Base-by-base conservation (phyloP, 1,139 yeast genomes). In the Debaryomycetaceae sp. region DNA sequence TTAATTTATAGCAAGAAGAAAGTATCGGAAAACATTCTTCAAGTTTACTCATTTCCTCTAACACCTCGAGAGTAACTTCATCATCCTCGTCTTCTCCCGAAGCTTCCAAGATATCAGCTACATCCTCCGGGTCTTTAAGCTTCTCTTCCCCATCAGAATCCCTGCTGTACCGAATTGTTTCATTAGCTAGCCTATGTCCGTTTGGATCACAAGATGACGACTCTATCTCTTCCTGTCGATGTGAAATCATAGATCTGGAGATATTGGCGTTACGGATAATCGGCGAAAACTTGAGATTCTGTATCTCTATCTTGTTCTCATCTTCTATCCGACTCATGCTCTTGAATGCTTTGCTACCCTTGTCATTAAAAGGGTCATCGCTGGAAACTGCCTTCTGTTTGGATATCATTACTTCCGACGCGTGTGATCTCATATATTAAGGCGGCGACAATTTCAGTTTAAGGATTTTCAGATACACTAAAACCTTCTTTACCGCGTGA, bases 11-110 rank as follows among this genome's bases (percentile, higher is more conserved):
- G 37, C 79, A 75, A 22, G 69, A 65, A 1, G 79, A 65, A 34
- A 91, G 67, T 1, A 75, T 75, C 3, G 83, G 83, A 55, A 91
- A 88, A 29, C 83, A 72, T 34, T 67, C 71, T 46, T 79, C 81
- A 26, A 91, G 70, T 41, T 71, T 69, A 35, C 69, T 70, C 73
- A 88, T 81, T 56, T 89, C 96, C 44, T 78, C 81, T 34, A 76
- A 65, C 1, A 83, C 77, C 41, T 77, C 82, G 6, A 72, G 57
- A 0, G 79, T 54, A 0, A 77, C 68, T 34, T 68, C 75, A 41
- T 70, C 74, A 15, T 70, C 75, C n/a, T 65, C 74, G 8, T 52
- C 59, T 4, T 46, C 52, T 33, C 30, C 26, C 26, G 26, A 22
- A 8, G 26, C 11, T 11, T 22, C 26, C 26, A 22, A 22, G 7